phyloP scores from a whole-genome alignment of 164 flowering plant species.

The Euptelea pleiosperma region DNA sequence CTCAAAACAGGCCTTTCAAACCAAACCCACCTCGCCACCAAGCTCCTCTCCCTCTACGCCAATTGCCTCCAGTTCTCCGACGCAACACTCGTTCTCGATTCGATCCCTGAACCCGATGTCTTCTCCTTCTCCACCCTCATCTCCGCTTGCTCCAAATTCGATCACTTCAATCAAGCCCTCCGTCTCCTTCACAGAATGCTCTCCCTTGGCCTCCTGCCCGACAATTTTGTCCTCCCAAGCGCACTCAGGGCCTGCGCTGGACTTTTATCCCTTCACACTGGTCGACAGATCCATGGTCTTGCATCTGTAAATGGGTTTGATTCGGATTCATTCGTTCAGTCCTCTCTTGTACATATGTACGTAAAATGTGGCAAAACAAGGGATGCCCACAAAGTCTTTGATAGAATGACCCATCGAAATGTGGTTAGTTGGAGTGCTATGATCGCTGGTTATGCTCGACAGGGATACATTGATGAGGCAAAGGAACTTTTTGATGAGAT shows the following conservation, averaged over 20 bases:
- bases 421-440: slow-evolving; percentile 67
- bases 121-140: slow-evolving; percentile 50
- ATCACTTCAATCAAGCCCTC: slow-evolving; percentile 26
- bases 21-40: slow-evolving; percentile 32
- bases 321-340: slow-evolving; percentile 47
- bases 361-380: slow-evolving; percentile 38
- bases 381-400: slow-evolving; percentile 54
- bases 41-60: slow-evolving; percentile 52
- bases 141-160: slow-evolving; percentile 34
- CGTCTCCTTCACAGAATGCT: slow-evolving; percentile 37
- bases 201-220: slow-evolving; percentile 34
- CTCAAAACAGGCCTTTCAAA: slow-evolving; percentile 40
- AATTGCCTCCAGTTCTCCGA: slow-evolving; percentile 27
- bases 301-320: slow-evolving; percentile 38
- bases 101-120: slow-evolving; percentile 25
- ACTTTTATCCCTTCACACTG: slow-evolving; percentile 23
- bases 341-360: slow-evolving; percentile 59
- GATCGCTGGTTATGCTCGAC: slow-evolving; percentile 56
- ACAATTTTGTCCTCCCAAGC: slow-evolving; percentile 42
- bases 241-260: slow-evolving; percentile 57
- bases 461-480: slow-evolving; percentile 40
- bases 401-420: slow-evolving; percentile 41
- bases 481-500: slow-evolving; percentile 39
- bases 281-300: slow-evolving; percentile 49
- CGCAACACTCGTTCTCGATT: slow-evolving; percentile 28